Evolutionary conservation across 441 rosid genomes (phyloP), one percentile per base, ranked within the genome.

Genomic region (Gossypium davidsonii): DNA sequence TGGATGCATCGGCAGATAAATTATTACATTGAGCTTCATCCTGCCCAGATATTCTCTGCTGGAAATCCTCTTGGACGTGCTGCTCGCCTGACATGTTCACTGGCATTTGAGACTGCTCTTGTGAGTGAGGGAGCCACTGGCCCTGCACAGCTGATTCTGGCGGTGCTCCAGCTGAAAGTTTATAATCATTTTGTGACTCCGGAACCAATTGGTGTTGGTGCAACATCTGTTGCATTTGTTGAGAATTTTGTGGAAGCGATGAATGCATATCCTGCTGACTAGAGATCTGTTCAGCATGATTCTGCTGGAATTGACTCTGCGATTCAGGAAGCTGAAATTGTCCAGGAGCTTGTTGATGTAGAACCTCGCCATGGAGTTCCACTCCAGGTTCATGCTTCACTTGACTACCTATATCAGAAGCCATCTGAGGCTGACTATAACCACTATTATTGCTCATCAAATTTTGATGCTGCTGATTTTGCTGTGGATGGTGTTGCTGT

Each of bases 21-120:
- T 85, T 91, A 74, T 88, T 92, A 65, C 86, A 80, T 71, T 92
- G 95, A 70, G 97, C 97, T 76, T 92, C 97, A 80, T 87, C 94
- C 62, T 84, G 89, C 55, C 82, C 87, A 51, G 91, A 85, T 74
- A 93, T 82, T 81, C 97, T 85, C 73, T 88, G 96, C 58, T 80
- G 86, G 74, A 93, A 91, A 79, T 90, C 96, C 81, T 86, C 96
- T 78, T 89, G 97, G 69, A 91, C 78, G 72, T 85, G 90, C 83
- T 86, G 92, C 73, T 86, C 97, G 63, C 73, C 82, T 44, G 82
- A 78, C 64, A 84, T 74, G 79, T 76, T 89, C 49, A 87, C 87
- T 17, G 85, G 63, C 60, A 83, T 72, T 79, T 81, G 85, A 65
- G 80, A 66, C 72, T 80, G 80, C 42, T 90, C 97, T 64, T 85